These are phyloP conservation scores for Antitrichia curtipendula DNA, from an alignment of 225 moss, liverwort and hornwort genomes.

Conservation along the genomic window DNA sequence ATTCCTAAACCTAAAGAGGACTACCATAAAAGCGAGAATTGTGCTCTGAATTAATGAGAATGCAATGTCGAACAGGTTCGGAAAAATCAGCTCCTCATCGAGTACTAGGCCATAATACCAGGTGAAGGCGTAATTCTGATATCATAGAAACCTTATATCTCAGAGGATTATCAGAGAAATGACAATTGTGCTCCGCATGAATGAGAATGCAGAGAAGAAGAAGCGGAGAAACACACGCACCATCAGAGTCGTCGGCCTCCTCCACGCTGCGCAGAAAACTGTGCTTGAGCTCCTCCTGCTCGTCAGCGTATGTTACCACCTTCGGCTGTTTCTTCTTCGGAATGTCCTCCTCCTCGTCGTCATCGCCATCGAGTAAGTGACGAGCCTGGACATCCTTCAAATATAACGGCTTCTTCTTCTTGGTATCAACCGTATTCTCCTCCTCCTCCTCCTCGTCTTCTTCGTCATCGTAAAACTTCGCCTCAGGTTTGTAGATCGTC, in stretches of 20 bases:
- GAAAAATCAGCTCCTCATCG: neutral
- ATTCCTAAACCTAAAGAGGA: neutral
- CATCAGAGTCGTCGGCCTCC: constrained; percentile 51
- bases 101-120: neutral
- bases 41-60: neutral
- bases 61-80: neutral
- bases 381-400: constrained; percentile 89
- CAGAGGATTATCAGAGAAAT: neutral
- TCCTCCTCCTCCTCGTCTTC: constrained; percentile 27
- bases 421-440: neutral
- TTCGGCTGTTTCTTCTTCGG: constrained; percentile 5
- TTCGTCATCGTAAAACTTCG: constrained; percentile 62
- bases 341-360: constrained; percentile 24
- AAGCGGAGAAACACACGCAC: neutral
- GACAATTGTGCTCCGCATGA: neutral
- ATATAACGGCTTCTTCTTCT: constrained; percentile 75
- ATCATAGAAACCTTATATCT: neutral
- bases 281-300: constrained; percentile 80
- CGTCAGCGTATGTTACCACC: constrained; percentile 50
- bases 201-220: neutral
- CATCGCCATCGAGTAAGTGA: constrained; percentile 52
- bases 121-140: neutral
- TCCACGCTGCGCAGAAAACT: constrained; percentile 63
- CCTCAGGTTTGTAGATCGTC: constrained; percentile 53
- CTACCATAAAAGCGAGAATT: neutral